Conservation (phyloP, 306 rosid genomes). For the Vachellia collinsii region DNA sequence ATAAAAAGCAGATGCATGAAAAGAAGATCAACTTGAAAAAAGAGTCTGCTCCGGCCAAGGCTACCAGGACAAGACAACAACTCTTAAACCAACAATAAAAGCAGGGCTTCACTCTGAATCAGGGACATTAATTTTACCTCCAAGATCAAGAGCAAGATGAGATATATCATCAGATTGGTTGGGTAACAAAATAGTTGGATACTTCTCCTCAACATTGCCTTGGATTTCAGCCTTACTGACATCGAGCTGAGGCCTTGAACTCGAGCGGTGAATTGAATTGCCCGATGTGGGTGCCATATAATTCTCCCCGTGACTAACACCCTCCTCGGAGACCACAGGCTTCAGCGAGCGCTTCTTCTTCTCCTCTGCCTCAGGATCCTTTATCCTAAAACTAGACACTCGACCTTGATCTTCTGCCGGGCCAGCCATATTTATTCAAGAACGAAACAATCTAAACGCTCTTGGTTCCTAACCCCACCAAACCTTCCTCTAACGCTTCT, state of each 20-base stretch:
- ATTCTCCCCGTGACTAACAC: slow-evolving; percentile 50
- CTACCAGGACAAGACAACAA: slow-evolving; percentile 4
- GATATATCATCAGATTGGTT: slow-evolving; percentile 95
- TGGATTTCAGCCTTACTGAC: slow-evolving; percentile 94
- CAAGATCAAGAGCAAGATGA: slow-evolving; percentile 91
- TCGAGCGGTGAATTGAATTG: slow-evolving; percentile 74
- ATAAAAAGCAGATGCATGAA: no score
- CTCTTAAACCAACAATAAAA: not conserved
- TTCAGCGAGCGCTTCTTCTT: slow-evolving; percentile 23
- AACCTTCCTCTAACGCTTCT: slow-evolving; percentile 21
- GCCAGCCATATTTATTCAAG: slow-evolving; percentile 66
- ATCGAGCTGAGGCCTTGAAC: slow-evolving; percentile 94
- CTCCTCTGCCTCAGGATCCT: slow-evolving; percentile 35
- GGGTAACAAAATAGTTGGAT: slow-evolving; percentile 90
- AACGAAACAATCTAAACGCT: slow-evolving; percentile 38
- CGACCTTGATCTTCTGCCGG: slow-evolving; percentile 40
- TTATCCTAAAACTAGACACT: slow-evolving; percentile 47
- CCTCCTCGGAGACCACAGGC: slow-evolving; percentile 36
- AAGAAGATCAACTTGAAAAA: not conserved
- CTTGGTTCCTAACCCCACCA: slow-evolving; percentile 49
- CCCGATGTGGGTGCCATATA: slow-evolving; percentile 70
- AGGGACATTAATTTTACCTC: slow-evolving; percentile 57
- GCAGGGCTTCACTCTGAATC: not conserved
- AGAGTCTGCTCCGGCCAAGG: not conserved
- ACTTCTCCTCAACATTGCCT: slow-evolving; percentile 79